These are phyloP conservation scores for Globisporangium abappressorium DNA, from an alignment of 352 stramenopile genomes.

Conservation along the genomic window DNA sequence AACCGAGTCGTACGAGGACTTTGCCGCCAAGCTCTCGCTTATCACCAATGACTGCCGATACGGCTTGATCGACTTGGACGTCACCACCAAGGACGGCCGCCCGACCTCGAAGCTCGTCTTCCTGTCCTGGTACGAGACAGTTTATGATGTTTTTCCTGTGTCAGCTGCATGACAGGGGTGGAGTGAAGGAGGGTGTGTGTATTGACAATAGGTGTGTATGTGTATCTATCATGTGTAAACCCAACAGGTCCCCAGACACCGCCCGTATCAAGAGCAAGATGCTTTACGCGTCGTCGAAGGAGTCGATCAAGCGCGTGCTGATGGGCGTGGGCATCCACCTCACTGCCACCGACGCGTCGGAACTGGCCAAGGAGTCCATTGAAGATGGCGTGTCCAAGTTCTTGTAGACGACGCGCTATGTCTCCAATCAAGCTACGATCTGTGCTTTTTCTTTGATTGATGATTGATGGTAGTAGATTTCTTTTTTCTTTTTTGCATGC, in stretches of 20 bases:
- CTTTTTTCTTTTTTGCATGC: slow-evolving; percentile 5
- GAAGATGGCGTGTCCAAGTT: slow-evolving; percentile 85
- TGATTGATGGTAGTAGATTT: slow-evolving; percentile 23
- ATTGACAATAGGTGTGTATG: background rate
- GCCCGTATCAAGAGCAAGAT: slow-evolving; percentile 94
- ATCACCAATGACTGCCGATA: slow-evolving; percentile 85
- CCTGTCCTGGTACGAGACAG: slow-evolving; percentile 75
- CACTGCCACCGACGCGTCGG: slow-evolving; percentile 90
- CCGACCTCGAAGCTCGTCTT: slow-evolving; percentile 91
- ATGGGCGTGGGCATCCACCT: slow-evolving; percentile 94
- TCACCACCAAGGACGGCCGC: slow-evolving; percentile 88
- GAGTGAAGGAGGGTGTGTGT: background rate
- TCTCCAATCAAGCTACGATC: background rate
- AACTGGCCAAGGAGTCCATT: slow-evolving; percentile 81
- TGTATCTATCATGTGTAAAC: background rate
- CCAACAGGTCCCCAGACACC: slow-evolving; percentile 88
- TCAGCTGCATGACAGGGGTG: background rate
- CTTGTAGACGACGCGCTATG: slow-evolving; percentile 53
- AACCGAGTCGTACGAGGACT: slow-evolving; percentile 87
- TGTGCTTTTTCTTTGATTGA: slow-evolving; percentile 1
- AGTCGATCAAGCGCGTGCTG: slow-evolving; percentile 93
- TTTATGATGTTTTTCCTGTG: background rate
- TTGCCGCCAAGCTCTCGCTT: slow-evolving; percentile 71
- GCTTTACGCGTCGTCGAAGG: slow-evolving; percentile 94
- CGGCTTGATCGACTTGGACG: slow-evolving; percentile 87